Evolutionary conservation across 2,329 filamentous ascomycete genomes (phyloP), one percentile per base, ranked within the genome.

Genomic region (Epichloe festucae): DNA sequence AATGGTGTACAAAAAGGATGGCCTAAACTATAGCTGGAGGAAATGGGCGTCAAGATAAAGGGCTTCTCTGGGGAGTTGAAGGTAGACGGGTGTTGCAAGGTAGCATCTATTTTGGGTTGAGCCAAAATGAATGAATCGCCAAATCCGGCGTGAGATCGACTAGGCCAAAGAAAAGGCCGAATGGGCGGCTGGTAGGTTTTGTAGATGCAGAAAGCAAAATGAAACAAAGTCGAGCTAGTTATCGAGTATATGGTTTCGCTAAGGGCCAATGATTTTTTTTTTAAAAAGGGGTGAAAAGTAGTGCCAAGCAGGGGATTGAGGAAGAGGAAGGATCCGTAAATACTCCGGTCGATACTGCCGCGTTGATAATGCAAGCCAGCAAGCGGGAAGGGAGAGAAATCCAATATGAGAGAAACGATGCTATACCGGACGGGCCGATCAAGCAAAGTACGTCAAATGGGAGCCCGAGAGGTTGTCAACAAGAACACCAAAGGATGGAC

Each of bases 1-100:
- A 72, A 79, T 67, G 59, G 67, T 69, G 72, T 73, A 74, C 71
- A 66, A 67, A 65, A 70, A 31, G 27, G 27, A 62, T 54, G 55
- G 56, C 52, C 51, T 53, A 54, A 54, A 50, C 48, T 52, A 51
- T 23, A 43, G 52, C 31, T 44, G 46, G 50, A n/a, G 46, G 46
- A n/a, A 52, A 23, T n/a, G 19, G 10, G 17, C 5, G 6, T 5
- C 23, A 46, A 50, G 43, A 47, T 44, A 45, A 36, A 42, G n/a
- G 8, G 27, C 38, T 46, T 21, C 21, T 14, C 21, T 46, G 44
- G 34, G 41, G 31, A n/a, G 19, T 48, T n/a, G 8, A n/a, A 19
- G 49, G 10, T 5, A 15, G 46, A 43, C 27, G 21, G 35, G 34
- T 31, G 27, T 15, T 50, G 8, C 27, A 36, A 31, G 36, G 27